Conservation (phyloP, 164 flowering plant species). For the Cinnamomum chago region DNA sequence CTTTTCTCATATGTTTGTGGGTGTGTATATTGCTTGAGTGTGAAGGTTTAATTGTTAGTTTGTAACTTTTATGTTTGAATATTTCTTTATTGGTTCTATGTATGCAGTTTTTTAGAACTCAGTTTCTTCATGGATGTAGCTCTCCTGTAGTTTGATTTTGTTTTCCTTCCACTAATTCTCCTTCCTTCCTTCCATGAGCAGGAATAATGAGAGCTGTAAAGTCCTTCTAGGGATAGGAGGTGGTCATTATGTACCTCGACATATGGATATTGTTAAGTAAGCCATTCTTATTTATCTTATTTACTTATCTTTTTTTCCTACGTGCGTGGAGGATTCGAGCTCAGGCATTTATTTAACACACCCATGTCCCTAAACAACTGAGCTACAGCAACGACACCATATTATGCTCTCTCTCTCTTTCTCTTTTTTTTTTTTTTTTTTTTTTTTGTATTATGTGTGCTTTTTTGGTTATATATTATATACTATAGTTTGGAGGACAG, state of each 20-base stretch:
- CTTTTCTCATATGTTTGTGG: not conserved
- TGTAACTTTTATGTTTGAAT: not conserved
- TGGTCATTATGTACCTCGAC: conserved; percentile 96
- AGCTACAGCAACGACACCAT: no score
- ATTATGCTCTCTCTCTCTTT: no score
- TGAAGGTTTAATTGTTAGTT: not conserved
- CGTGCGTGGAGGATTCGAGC: no score
- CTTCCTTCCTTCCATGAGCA: conserved; percentile 13
- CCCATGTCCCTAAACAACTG: no score
- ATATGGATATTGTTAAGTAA: conserved; percentile 50
- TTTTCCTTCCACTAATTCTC: not conserved
- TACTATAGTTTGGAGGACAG: no score
- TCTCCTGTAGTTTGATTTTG: not conserved
- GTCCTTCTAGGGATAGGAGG: conserved; percentile 93
- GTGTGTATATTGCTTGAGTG: not conserved
- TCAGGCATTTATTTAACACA: no score
- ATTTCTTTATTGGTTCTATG: not conserved
- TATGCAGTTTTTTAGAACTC: not conserved
- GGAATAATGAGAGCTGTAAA: conserved; percentile 38
- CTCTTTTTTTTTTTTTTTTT: no score
- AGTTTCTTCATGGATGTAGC: not conserved
- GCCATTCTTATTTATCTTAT: not conserved
- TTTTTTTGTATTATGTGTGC: no score
- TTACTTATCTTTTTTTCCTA: no score
- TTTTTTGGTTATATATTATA: no score